phyloP scores from a whole-genome alignment of 139 green algal species.

The Volvox africanus region DNA sequence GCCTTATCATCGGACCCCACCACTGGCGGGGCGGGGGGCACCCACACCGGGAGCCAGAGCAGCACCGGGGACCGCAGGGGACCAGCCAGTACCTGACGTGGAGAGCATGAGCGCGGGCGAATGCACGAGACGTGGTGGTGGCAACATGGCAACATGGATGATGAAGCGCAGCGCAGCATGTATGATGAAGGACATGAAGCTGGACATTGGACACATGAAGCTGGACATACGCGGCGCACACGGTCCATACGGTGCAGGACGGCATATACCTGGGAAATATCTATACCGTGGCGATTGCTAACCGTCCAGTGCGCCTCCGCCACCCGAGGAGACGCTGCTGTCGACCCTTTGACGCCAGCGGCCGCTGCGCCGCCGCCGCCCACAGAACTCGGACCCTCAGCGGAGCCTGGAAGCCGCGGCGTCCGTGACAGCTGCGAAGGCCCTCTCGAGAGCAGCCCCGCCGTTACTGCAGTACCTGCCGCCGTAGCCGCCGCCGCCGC shows the following conservation, averaged over 20 bases:
- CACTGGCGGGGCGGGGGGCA: not conserved
- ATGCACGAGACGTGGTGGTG: not conserved
- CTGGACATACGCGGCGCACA: not conserved
- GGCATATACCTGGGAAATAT: conserved; percentile 3
- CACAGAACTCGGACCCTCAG: too few relatives aligned
- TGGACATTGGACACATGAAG: too few relatives aligned
- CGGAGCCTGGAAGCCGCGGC: too few relatives aligned
- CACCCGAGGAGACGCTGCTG: not conserved
- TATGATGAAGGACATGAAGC: not conserved
- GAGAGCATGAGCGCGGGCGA: not conserved
- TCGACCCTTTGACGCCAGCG: too few relatives aligned
- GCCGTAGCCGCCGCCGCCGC: not conserved
- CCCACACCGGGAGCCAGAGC: conserved; percentile 48
- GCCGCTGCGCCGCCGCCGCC: too few relatives aligned
- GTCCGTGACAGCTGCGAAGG: too few relatives aligned
- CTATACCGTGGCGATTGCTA: not conserved
- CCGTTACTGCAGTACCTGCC: too few relatives aligned
- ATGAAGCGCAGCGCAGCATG: not conserved
- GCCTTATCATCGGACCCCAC: not conserved
- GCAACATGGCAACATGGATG: not conserved
- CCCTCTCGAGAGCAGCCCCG: too few relatives aligned
- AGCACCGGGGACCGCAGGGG: conserved; percentile 36
- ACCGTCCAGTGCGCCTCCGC: not conserved
- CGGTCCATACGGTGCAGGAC: not conserved
- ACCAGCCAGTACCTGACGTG: not conserved